Evolutionary conservation across 805 yeast genomes (phyloP).

Genomic region (Phaffomyces opuntiae): DNA sequence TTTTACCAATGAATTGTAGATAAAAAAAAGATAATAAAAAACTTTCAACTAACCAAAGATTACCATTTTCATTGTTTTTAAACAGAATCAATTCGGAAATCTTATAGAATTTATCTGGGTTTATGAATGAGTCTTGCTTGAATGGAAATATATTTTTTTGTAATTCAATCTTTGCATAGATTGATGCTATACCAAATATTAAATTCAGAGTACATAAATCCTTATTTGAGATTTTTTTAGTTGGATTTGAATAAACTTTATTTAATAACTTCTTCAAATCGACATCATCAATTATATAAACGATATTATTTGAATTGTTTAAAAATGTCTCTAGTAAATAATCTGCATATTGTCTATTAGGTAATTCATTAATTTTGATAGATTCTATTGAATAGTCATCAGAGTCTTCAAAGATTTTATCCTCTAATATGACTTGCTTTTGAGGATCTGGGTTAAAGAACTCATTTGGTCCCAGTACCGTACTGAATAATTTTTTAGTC

Average conservation of each 20-base stretch:
- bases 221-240: conserved; percentile 17
- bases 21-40: conserved; percentile 33
- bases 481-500: conserved; percentile 30
- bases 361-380: conserved; percentile 18
- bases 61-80: conserved; percentile 31
- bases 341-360: conserved; percentile 24
- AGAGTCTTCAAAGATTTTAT: not conserved
- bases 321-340: conserved; percentile 28
- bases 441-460: conserved; percentile 32
- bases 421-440: conserved; percentile 25
- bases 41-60: conserved; percentile 36
- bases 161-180: conserved; percentile 28
- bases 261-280: conserved; percentile 25
- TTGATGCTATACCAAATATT: conserved; percentile 34
- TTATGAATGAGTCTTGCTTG: conserved; percentile 16
- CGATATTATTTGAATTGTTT: conserved; percentile 33
- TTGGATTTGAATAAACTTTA: conserved; percentile 26
- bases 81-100: conserved; percentile 28
- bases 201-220: conserved; percentile 31
- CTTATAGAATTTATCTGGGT: conserved; percentile 30
- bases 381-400: not conserved
- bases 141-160: conserved; percentile 21
- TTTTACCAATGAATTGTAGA: conserved; percentile 33
- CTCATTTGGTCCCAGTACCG: conserved; percentile 25
- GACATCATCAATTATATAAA: conserved; percentile 33